Base-by-base conservation (phyloP, 2,329 filamentous ascomycete species). In the Hypoxylon sp. region DNA sequence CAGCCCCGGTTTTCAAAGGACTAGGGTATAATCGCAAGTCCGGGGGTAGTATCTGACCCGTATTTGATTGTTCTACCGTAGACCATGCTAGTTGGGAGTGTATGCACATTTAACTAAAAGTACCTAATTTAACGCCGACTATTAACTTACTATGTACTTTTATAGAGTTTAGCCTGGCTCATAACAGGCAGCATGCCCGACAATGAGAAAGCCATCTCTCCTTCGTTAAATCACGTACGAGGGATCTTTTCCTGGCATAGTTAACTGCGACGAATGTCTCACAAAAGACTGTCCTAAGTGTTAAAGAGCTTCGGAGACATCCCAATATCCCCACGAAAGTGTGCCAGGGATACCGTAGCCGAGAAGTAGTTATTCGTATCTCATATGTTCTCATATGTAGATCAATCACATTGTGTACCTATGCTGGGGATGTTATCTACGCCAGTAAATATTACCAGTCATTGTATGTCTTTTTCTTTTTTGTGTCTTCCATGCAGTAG, bases 21-120 rank as follows among this genome's bases (percentile, higher is more conserved):
- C 53, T 34, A 34, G 53, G 53, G 53, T 23, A 6, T 57, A 57
- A 46, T 57, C 48, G 53, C 41, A 46, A 46, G 14, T 6, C 25
- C 6, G 41, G 23, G 13, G 23, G n/a, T n/a, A n/a, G n/a, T n/a
- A n/a, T n/a, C n/a, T n/a, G n/a, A n/a, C n/a, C n/a, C n/a, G n/a
- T n/a, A n/a, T n/a, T n/a, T n/a, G n/a, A n/a, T n/a, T n/a, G n/a
- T n/a, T n/a, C n/a, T n/a, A n/a, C n/a, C n/a, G n/a, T n/a, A n/a
- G n/a, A n/a, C n/a, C n/a, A 50, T 38, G 36, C 14, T 34, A 34
- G 32, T 34, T 10, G 32, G 32, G 32, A 10, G 13, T 11, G n/a
- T n/a, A n/a, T 34, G 9, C 9, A 34, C 7, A 11, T 36, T 4
- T 25, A 5, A 25, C 2, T 25, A 25, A 25, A 13, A 36, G 11